These are phyloP conservation scores for Pythium sp. DNA, from an alignment of 352 stramenopile species.

Conservation along the genomic window DNA sequence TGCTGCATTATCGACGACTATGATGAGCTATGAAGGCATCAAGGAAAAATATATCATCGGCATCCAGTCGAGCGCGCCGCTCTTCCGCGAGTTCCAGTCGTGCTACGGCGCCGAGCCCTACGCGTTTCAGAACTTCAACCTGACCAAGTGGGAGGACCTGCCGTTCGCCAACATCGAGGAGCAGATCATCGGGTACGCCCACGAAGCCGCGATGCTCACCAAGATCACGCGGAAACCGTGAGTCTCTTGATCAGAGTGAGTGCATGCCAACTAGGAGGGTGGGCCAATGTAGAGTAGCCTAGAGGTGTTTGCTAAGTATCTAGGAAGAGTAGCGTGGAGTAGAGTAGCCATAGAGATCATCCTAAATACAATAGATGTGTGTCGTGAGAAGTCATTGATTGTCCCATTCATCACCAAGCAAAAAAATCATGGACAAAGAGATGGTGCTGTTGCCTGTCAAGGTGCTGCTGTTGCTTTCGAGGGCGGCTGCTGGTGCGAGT, in stretches of 20 bases:
- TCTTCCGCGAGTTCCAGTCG: constrained; percentile 51
- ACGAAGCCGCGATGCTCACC: constrained; percentile 38
- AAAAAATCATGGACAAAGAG: too few species aligned
- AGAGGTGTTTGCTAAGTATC: not conserved
- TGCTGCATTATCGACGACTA: not conserved
- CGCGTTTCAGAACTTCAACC: constrained; percentile 37
- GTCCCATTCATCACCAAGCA: too few species aligned
- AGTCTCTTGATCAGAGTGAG: not conserved
- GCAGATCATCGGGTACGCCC: constrained; percentile 47
- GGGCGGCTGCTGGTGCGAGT: too few species aligned
- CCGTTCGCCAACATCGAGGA: constrained; percentile 49
- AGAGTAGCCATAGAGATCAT: not conserved
- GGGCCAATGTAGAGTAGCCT: not conserved
- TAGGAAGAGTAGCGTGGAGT: not conserved
- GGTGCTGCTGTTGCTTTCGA: too few species aligned
- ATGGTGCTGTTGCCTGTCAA: too few species aligned
- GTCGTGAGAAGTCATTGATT: not conserved
- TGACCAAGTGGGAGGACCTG: constrained; percentile 36
- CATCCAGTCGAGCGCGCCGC: constrained; percentile 34
- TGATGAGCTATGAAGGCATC: constrained; percentile 44
- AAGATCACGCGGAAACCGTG: not conserved
- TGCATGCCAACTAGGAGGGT: not conserved
- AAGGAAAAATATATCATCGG: constrained; percentile 44
- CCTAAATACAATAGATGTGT: not conserved
- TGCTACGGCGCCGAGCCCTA: constrained; percentile 46